Evolutionary conservation across 2,329 filamentous ascomycete species (phyloP).

Genomic region (Zopfia rhizophila): DNA sequence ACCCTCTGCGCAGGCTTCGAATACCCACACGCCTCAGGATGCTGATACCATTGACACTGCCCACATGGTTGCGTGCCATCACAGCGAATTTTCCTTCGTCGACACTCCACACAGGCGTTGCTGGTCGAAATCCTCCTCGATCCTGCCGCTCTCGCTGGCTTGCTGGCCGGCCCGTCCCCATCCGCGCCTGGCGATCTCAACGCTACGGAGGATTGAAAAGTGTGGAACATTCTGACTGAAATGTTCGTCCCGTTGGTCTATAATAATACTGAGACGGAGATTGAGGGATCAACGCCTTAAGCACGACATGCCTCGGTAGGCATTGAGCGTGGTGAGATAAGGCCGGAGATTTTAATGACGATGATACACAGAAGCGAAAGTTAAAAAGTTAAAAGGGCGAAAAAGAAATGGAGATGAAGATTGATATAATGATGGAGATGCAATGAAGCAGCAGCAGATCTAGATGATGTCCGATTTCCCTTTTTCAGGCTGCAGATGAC

Average conservation of each 20-base stretch:
- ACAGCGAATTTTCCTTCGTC: constrained; percentile 84
- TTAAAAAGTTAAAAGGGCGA: constrained; percentile 7
- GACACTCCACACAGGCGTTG: constrained; percentile 79
- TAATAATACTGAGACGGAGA: neutral
- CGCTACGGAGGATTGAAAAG: constrained; percentile 53
- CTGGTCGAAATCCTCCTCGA: constrained; percentile 59
- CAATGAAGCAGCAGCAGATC: constrained; percentile 10
- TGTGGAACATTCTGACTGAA: constrained; percentile 55
- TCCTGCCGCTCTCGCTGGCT: constrained; percentile 47
- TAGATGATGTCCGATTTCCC: constrained; percentile 22
- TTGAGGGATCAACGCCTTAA: constrained; percentile 14
- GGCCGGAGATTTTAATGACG: too few species aligned
- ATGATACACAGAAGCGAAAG: constrained; percentile 7
- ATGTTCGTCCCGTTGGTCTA: constrained; percentile 2
- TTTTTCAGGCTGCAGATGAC: constrained; percentile 32
- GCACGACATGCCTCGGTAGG: constrained; percentile 19
- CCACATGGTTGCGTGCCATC: constrained; percentile 84
- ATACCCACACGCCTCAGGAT: constrained; percentile 81
- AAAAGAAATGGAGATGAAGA: neutral
- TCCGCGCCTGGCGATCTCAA: constrained; percentile 45
- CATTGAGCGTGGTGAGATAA: constrained; percentile 15
- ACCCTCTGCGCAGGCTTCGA: constrained; percentile 81
- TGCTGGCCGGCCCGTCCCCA: constrained; percentile 43
- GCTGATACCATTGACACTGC: constrained; percentile 83
- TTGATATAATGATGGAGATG: neutral